Base-by-base conservation (phyloP, 805 yeast species). In the Saccharomycopsis guyanensis region DNA sequence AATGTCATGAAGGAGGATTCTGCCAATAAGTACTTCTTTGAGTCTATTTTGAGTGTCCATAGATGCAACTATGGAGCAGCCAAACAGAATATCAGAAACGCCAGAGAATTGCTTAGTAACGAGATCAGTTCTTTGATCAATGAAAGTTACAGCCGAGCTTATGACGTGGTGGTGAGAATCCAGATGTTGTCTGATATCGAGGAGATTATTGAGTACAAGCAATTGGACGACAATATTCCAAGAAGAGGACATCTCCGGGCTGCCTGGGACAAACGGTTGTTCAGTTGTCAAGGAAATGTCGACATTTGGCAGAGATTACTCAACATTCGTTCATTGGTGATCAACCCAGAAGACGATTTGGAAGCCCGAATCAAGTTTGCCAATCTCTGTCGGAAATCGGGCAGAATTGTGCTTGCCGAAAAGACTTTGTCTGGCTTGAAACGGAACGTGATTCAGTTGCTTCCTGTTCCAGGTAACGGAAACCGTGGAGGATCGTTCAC, bases 241-340 rank as follows among this genome's bases (percentile, higher is more conserved):
- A 83, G 82, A 56, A 76, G 93, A 54, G 75, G 71, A 5, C 77
- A 79, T 13, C 82, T 93, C 74, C 73, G 95, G 55, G 79, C 82
- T 55, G 91, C 97, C 0, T 94, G 98, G 98, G 87, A 86, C 59
- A 85, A 86, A 43, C 75, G 99, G 57, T 68, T 93, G 42, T 67
- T 86, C 50, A 97, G 97, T 1, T 88, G 97, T 59, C 98, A 93
- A 65, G 75, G 93, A 56, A 93, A 93, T 65, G 97, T 93, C 43
- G 99, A 93, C 65, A 88, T 89, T n/a, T 93, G 99, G 98, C 97
- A 91, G 62, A 72, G 97, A 58, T 82, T 93, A 78, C 72, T 93
- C 50, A 86, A 89, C 60, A 96, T 91, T 1, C 73, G 98, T 47
- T 91, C 97, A 0, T 70, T 93, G 40, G 97, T 93, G 12, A 85